phyloP scores from a whole-genome alignment of 768 basidiomycete genomes.

The Mycena vitilis region DNA sequence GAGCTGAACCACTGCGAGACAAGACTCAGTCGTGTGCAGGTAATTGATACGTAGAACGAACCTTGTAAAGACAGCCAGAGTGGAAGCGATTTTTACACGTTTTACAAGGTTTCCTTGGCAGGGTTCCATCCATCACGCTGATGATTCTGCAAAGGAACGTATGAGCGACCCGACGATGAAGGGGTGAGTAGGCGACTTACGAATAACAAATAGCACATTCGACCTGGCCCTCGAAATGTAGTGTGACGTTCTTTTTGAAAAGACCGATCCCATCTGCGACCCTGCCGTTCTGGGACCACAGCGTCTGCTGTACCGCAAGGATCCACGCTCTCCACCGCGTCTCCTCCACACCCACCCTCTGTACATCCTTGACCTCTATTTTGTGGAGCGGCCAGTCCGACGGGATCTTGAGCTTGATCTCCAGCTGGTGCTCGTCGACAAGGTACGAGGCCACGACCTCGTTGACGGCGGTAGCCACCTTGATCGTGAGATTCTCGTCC shows the following conservation, averaged over 20 bases:
- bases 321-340: slow-evolving; percentile 95
- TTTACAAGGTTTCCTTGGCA: slow-evolving; percentile 92
- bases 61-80: slow-evolving; percentile 91
- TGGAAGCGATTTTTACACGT: slow-evolving; percentile 97
- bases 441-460: slow-evolving; percentile 88
- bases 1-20: slow-evolving; percentile 83
- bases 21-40: slow-evolving; percentile 14
- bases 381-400: slow-evolving; percentile 89
- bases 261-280: slow-evolving; percentile 88
- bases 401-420: slow-evolving; percentile 89
- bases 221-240: slow-evolving; percentile 95
- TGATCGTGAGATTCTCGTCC: slow-evolving; percentile 85
- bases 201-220: slow-evolving; percentile 98
- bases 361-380: slow-evolving; percentile 89
- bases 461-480: slow-evolving; percentile 75
- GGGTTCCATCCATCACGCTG: slow-evolving; percentile 85
- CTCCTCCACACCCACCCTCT: slow-evolving; percentile 89
- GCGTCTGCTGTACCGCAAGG: slow-evolving; percentile 89
- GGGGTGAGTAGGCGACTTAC: slow-evolving; percentile 54
- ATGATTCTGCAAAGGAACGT: slow-evolving; percentile 72
- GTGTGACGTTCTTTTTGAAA: slow-evolving; percentile 93
- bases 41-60: slow-evolving; percentile 40
- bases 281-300: slow-evolving; percentile 92
- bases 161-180: slow-evolving; percentile 1
- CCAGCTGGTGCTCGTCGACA: slow-evolving; percentile 94